Conservation (phyloP, 225 moss, liverwort and hornwort genomes). For the Neckera pumila region DNA sequence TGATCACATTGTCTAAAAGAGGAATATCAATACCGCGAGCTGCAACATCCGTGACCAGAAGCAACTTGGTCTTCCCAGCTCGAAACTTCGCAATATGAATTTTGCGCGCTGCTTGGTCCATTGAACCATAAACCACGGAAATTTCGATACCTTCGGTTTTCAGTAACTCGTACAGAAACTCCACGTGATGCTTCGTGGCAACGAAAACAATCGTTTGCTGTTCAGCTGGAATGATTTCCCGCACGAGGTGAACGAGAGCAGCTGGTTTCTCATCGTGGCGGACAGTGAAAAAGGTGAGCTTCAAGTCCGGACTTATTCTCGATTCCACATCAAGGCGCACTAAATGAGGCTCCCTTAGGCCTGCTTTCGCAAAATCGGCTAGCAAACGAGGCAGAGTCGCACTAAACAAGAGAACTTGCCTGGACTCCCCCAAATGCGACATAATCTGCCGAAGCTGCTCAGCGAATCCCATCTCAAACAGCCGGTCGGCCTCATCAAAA, state of each 20-base stretch:
- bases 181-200: conserved; percentile 87
- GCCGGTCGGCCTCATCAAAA: conserved; percentile 87
- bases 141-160: conserved; percentile 40
- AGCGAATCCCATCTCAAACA: conserved; percentile 95
- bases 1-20: conserved; percentile 86
- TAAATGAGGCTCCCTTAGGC: conserved; percentile 72
- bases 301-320: conserved; percentile 76
- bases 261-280: conserved; percentile 92
- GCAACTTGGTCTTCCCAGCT: conserved; percentile 76
- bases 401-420: conserved; percentile 84
- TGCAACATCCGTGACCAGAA: conserved; percentile 91
- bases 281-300: conserved; percentile 65
- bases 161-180: conserved; percentile 69
- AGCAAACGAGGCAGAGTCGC: conserved; percentile 79
- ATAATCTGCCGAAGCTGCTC: conserved; percentile 89
- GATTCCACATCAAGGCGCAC: conserved; percentile 77
- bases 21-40: conserved; percentile 94
- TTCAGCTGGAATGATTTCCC: conserved; percentile 66
- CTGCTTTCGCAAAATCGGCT: conserved; percentile 91
- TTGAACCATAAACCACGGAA: conserved; percentile 78
- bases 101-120: conserved; percentile 96
- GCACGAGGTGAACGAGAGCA: conserved; percentile 64
- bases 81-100: conserved; percentile 91
- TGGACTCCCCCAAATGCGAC: conserved; percentile 60
- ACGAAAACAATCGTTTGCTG: conserved; percentile 96